Evolutionary conservation across 2,329 filamentous ascomycete species (phyloP), one percentile per base, ranked within the genome.

Genomic region (Calonectria multiphialidica): DNA sequence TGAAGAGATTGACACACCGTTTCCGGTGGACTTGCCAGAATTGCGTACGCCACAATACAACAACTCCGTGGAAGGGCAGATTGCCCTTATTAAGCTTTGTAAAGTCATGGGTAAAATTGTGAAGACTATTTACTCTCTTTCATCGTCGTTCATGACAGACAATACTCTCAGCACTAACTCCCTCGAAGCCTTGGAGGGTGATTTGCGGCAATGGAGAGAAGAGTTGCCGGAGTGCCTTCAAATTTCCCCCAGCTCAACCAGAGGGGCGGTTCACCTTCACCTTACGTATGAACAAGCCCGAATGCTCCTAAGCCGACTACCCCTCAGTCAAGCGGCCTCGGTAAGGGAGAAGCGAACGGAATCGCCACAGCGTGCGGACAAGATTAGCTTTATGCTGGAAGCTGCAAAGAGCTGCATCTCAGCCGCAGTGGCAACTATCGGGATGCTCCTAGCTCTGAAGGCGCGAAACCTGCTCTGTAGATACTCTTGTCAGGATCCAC

Each of bases 231-330:
- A 63, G 15, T 25, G 6, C 9, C 44, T 68, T 9, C 66, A 68
- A 6, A 12, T 68, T 28, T 23, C 57, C 1, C 55, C 33, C 3
- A 53, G 44, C 6, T 42, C 66, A 42, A 40, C 66, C 10, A 21
- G 66, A 16, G 44, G 66, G 6, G 45, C 25, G 6, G 4, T 68
- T 2, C 66, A 68, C 50, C 42, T 63, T 9, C 44, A 68, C n/a
- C 33, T 68, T 1, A 63, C 66, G 3, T 42, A 68, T 15, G 57
- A 68, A 18, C 55, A 62, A 4, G 44, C 55, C 2, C 25, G 53
- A 4, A 63, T 68, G 55, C 66, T 68, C 49, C 66, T 63, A 2
- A 63, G 66, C 21, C 23, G 66, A 21, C 50, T 68, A 1, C 55
- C 57, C 5, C 18, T 68, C 3, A 42, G 66, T 18, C 57, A 68